Evolutionary conservation across 1,284 basidiomycete genomes (phyloP).

Genomic region (Porogramme epimiltina): DNA sequence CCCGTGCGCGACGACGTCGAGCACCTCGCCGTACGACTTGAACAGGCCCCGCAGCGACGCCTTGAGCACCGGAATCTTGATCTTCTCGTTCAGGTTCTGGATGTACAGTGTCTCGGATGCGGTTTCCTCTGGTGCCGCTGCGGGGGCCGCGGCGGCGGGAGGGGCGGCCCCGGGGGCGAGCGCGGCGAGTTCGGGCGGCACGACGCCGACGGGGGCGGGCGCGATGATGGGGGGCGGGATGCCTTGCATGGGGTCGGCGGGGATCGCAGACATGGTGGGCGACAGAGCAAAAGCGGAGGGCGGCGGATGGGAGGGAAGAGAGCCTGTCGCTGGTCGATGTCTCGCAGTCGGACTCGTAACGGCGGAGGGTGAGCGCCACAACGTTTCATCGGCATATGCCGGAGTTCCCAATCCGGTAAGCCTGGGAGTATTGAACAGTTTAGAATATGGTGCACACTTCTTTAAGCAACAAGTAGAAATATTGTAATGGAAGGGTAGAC

Average conservation of each 20-base stretch:
- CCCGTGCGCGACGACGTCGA: conserved; percentile 90
- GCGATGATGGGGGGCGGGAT: conserved; percentile 30
- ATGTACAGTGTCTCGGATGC: conserved; percentile 91
- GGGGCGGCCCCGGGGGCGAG: conserved; percentile 18
- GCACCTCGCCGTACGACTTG: conserved; percentile 89
- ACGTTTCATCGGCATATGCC: no score
- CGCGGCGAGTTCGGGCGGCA: conserved; percentile 13
- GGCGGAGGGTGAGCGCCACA: no score
- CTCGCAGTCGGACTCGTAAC: no score
- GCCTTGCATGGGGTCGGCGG: conserved; percentile 39
- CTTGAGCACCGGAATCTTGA: conserved; percentile 90
- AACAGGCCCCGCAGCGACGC: conserved; percentile 87
- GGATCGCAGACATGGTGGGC: conserved; percentile 39
- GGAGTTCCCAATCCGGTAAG: no score
- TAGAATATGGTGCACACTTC: no score
- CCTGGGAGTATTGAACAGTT: no score
- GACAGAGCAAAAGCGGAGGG: conserved; percentile 15
- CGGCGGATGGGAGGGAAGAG: neutral
- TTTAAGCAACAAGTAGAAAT: no score
- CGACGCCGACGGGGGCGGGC: conserved; percentile 20
- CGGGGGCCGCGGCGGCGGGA: conserved; percentile 28
- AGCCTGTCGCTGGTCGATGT: no score
- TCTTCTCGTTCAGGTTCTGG: conserved; percentile 97
- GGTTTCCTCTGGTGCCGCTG: conserved; percentile 39
- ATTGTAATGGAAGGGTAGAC: no score